Conservation (phyloP, 257 asterid genomes). For the Paulownia fortunei region DNA sequence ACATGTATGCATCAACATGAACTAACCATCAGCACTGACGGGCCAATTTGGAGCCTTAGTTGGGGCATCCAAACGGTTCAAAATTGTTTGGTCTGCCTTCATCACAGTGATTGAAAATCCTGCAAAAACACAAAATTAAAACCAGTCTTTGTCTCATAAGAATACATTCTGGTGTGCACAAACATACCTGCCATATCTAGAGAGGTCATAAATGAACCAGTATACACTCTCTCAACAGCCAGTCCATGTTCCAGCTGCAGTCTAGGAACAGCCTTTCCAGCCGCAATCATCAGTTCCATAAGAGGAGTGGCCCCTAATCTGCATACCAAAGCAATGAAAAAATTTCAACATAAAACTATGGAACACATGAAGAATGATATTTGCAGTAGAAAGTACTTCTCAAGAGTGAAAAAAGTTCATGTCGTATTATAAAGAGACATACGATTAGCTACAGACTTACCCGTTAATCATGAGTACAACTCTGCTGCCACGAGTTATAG, state of each 20-base stretch:
- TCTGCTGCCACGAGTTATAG: slow-evolving; percentile 92
- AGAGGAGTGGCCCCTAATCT: slow-evolving; percentile 95
- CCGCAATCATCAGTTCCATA: slow-evolving; percentile 97
- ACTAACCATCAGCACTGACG: slow-evolving; percentile 88
- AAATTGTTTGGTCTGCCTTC: slow-evolving; percentile 75
- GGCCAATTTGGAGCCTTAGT: slow-evolving; percentile 99
- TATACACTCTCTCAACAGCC: slow-evolving; percentile 96
- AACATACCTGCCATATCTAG: slow-evolving; percentile 93
- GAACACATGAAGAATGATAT: background rate
- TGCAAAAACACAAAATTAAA: slow-evolving; percentile 40
- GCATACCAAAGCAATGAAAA: slow-evolving; percentile 34
- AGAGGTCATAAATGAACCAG: slow-evolving; percentile 99
- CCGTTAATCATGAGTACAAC: slow-evolving; percentile 92
- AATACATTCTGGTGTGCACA: slow-evolving; percentile 10
- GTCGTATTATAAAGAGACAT: background rate
- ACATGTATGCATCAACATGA: slow-evolving; percentile 11
- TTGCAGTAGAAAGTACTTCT: slow-evolving; percentile 18
- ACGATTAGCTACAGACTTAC: slow-evolving; percentile 50
- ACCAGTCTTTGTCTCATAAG: slow-evolving; percentile 19
- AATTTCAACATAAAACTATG: slow-evolving; percentile 12
- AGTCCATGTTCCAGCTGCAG: slow-evolving; percentile 96
- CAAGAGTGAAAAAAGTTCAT: background rate
- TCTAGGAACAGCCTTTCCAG: slow-evolving; percentile 90
- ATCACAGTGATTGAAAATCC: slow-evolving; percentile 95
- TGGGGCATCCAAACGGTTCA: slow-evolving; percentile 86